Base-by-base conservation (phyloP, 441 rosid species). In the Erodium texanum region DNA sequence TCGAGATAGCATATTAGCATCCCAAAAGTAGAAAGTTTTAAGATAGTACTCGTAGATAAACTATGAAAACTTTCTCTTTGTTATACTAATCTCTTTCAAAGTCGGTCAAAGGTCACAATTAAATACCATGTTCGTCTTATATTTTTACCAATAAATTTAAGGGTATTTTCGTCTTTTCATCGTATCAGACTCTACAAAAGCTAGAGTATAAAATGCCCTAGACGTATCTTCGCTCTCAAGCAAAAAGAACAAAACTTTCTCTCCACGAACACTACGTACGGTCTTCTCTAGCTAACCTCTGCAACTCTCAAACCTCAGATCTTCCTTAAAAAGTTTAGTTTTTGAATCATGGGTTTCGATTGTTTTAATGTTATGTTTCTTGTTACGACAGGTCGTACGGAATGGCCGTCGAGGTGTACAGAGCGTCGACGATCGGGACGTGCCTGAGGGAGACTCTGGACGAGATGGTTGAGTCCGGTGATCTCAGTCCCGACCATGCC, bases 401-500 rank as follows among this genome's bases (percentile, higher is more conserved):
- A 75, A 94, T 90, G 98, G 96, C 92, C 76, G 36, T 92, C 76
- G 98, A 95, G 89, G 84, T 95, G 20, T 92, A 95, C 75, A 82
- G 99, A 78, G 84, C 93, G 70, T 95, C 99, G 65, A 87, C 99
- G 68, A 90, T 92, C 71, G 97, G 97, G 62, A 92, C 90, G 97
- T 92, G 99, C 79, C 69, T 95, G 84, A 92, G 96, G 64, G 98
- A 95, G 82, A 87, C 96, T 18, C 76, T 95, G 50, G 98, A 95
- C 45, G 99, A 95, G 85, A 95, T 95, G 99, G 98, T 95, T 73
- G 84, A 80, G 69, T 87, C 70, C 75, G 90, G 97, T 63, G 87
- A 95, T 71, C 93, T 95, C 61, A 87, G 83, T 75, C 99, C 98
- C 5, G 95, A 95, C 82, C 89, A 90, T 19, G 99, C 98, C 19